A percentile compares a stretch with the other conserved stretches of the same genome.
These are phyloP conservation scores for Strobilomyces dryophilus DNA, from an alignment of 768 basidiomycete genomes.

Conservation along the genomic window DNA sequence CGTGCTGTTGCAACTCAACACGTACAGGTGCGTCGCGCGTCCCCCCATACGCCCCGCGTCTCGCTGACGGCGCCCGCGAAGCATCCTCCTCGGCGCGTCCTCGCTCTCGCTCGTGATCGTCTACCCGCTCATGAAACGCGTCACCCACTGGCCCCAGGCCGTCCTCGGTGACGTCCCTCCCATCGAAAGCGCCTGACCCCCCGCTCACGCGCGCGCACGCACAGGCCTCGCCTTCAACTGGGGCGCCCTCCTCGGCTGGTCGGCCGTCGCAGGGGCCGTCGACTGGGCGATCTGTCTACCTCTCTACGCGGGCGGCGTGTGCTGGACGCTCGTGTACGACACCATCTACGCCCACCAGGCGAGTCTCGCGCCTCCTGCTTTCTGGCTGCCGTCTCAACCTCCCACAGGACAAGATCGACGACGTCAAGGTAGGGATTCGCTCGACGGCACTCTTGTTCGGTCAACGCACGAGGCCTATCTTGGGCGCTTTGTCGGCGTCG, in stretches of 20 bases:
- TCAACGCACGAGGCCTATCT: constrained; percentile 66
- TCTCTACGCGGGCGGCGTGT: constrained; percentile 83
- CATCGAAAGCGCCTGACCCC: too few species aligned
- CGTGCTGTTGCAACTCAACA: constrained; percentile 86
- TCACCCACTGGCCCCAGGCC: constrained; percentile 96
- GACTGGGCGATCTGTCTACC: constrained; percentile 84
- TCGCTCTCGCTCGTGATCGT: constrained; percentile 82
- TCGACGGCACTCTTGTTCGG: constrained; percentile 95
- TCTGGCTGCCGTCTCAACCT: not conserved
- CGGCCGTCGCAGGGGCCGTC: constrained; percentile 78
- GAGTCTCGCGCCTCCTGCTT: not conserved
- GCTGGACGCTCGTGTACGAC: constrained; percentile 96
- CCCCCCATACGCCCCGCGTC: not conserved
- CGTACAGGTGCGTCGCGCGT: constrained; percentile 67
- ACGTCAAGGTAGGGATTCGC: constrained; percentile 81
- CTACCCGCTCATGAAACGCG: constrained; percentile 96
- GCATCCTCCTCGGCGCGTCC: constrained; percentile 88
- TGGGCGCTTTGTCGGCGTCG: constrained; percentile 67
- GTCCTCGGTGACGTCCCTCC: constrained; percentile 65
- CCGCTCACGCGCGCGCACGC: not conserved
- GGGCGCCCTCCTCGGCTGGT: constrained; percentile 96
- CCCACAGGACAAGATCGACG: constrained; percentile 85
- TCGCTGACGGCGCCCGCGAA: constrained; percentile 26
- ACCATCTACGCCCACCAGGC: constrained; percentile 98
- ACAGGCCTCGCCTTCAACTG: constrained; percentile 94